Percentiles rank a stretch among this genome's conserved stretches.
Conservation (phyloP, 768 basidiomycete species). For the Epithele typhae region DNA sequence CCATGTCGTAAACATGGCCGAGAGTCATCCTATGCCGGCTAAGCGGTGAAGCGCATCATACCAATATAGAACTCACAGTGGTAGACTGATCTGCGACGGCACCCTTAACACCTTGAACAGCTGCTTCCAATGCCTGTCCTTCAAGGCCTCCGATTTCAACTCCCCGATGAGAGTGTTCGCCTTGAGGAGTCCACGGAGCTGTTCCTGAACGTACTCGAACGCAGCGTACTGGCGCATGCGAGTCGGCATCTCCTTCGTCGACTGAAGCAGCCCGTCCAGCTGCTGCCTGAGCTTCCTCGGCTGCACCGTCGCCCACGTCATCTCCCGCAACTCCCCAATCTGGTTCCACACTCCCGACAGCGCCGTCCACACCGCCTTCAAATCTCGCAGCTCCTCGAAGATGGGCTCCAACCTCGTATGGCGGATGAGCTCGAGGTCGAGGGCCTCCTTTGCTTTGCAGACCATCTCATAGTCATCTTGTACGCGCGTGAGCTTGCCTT, state of each 20-base stretch:
- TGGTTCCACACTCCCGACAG: conserved; percentile 96
- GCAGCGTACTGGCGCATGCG: conserved; percentile 99
- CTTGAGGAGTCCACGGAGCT: conserved; percentile 80
- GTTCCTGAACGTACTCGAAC: conserved; percentile 96
- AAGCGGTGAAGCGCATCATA: conserved; percentile 8
- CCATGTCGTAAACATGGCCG: conserved; percentile 95
- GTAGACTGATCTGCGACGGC: conserved; percentile 69
- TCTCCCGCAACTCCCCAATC: conserved; percentile 82
- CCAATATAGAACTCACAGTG: conserved; percentile 44
- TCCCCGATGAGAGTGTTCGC: conserved; percentile 88
- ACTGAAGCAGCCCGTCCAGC: conserved; percentile 83
- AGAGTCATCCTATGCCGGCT: conserved; percentile 71
- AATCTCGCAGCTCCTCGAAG: conserved; percentile 90
- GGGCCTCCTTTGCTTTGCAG: conserved; percentile 93
- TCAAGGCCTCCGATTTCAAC: conserved; percentile 93
- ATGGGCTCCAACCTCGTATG: conserved; percentile 92
- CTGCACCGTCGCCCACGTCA: conserved; percentile 88
- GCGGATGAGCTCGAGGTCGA: conserved; percentile 86
- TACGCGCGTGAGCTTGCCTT: conserved; percentile 83
- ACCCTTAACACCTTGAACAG: conserved; percentile 85
- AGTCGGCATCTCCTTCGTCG: conserved; percentile 99
- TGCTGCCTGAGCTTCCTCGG: conserved; percentile 93
- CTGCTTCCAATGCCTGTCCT: conserved; percentile 98
- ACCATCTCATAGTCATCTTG: conserved; percentile 96
- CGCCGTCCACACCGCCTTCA: conserved; percentile 99